These are phyloP conservation scores for Spiromastix sp. DNA, from an alignment of 2,329 filamentous ascomycete species.

Conservation along the genomic window DNA sequence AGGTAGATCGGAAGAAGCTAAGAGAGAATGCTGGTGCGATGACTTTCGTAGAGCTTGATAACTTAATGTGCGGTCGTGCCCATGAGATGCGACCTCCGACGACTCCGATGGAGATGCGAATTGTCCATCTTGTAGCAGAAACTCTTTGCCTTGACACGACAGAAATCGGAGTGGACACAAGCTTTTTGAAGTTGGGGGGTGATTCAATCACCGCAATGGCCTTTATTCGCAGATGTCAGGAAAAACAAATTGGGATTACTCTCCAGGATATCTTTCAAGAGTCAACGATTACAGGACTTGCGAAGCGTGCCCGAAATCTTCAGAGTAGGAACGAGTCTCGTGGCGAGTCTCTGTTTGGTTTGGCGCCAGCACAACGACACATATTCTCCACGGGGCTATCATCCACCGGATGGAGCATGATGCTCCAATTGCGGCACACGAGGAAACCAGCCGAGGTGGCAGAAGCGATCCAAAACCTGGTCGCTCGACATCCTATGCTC, in stretches of 20 bases:
- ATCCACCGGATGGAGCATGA: no score
- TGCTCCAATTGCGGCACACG: no score
- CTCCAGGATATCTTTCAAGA: constrained; percentile 7
- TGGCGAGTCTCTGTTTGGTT: no score
- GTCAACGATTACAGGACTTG: constrained; percentile 4
- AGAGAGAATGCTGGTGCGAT: constrained; percentile 6
- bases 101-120: not conserved
- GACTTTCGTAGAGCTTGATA: constrained; percentile 1
- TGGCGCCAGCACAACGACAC: no score
- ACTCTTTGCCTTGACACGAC: constrained; percentile 1
- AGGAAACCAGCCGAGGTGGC: no score
- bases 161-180: constrained; percentile 1
- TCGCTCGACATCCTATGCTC: no score
- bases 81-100: not conserved
- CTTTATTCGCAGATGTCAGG: constrained; percentile 3
- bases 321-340: no score
- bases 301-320: no score
- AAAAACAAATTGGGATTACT: constrained; percentile 3
- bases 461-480: no score
- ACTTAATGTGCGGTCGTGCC: not conserved
- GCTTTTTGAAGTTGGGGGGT: constrained; percentile 7
- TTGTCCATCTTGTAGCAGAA: not conserved
- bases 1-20: constrained; percentile 8
- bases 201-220: constrained; percentile 11
- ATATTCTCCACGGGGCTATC: no score